phyloP scores from a whole-genome alignment of 1,284 basidiomycete genomes.

The Cystobasidiaceae sp. region DNA sequence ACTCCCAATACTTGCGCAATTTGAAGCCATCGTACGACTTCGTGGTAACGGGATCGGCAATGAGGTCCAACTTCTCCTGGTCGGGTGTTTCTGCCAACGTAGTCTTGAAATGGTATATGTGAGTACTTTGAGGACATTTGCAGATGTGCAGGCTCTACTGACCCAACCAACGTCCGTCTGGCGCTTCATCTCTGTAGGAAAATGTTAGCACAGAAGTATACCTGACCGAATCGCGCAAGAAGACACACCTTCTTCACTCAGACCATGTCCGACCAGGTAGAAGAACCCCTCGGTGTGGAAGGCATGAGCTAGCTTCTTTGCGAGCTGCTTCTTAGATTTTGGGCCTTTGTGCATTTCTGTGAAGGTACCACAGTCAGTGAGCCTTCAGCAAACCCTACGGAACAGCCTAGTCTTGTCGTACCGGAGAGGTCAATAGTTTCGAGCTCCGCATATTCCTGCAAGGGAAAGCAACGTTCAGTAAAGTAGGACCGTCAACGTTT shows the following conservation, averaged over 20 bases:
- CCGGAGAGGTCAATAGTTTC: neutral
- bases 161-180: neutral
- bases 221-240: no score
- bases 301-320: neutral
- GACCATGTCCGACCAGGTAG: neutral
- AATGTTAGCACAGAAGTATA: no score
- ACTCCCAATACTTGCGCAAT: neutral
- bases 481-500: no score
- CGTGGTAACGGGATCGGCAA: neutral
- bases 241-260: neutral
- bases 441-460: neutral
- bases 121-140: neutral
- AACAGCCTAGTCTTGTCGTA: neutral
- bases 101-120: neutral
- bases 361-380: neutral
- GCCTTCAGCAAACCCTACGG: neutral
- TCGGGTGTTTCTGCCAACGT: neutral
- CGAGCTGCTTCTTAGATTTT: neutral
- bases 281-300: neutral
- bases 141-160: neutral
- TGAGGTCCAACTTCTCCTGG: neutral
- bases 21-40: neutral
- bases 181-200: neutral
- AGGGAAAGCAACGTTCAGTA: neutral
- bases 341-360: neutral